Base-by-base conservation (phyloP, 2,329 filamentous ascomycete genomes). In the Scytalidium lignicola region DNA sequence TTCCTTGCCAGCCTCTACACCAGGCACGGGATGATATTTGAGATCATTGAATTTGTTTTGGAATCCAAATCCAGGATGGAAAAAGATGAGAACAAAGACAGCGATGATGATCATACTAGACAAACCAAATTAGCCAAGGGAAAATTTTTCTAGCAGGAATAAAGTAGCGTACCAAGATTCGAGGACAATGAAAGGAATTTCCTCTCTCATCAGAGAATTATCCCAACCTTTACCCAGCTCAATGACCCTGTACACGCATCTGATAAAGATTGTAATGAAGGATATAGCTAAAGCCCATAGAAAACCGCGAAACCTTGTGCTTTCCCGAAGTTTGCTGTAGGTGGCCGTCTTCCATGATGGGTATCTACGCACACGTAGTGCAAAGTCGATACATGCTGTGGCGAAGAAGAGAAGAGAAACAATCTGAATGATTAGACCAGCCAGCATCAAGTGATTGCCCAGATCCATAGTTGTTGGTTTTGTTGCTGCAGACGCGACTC, bases 391-490 rank as follows among this genome's bases (percentile, higher is more conserved):
- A n/a, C 49, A 48, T 19, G 46, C 21, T 4, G 42, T 2, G 17
- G 43, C 46, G 20, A 54, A 72, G 6, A 68, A 57, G 0, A 60
- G 52, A 61, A 73, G 69, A 0, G 76, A 74, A 8, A 70, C 68
- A 21, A 83, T 77, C 62, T 83, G 79, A 53, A 76, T 74, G 3
- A 73, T 69, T 41, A 83, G 73, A 58, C 79, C 79, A 0, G 77
- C 71, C 44, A 82, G 74, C 66, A 81, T 81, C 50, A 82, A 69
- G 53, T 78, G 64, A 48, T 76, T 73, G 3, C 79, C 78, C 1
- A 69, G 58, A 22, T 75, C 63, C 7, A 17, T 28, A 9, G 13
- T 58, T n/a, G 13, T 20, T 17, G 4, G 41, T 0, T 58, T 54
- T 1, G 65, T 51, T 2, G 74, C 74, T 0, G 72, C 73, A 0